These are phyloP conservation scores for Aquilaria sinensis DNA, from an alignment of 345 rosid genomes.

Conservation along the genomic window DNA sequence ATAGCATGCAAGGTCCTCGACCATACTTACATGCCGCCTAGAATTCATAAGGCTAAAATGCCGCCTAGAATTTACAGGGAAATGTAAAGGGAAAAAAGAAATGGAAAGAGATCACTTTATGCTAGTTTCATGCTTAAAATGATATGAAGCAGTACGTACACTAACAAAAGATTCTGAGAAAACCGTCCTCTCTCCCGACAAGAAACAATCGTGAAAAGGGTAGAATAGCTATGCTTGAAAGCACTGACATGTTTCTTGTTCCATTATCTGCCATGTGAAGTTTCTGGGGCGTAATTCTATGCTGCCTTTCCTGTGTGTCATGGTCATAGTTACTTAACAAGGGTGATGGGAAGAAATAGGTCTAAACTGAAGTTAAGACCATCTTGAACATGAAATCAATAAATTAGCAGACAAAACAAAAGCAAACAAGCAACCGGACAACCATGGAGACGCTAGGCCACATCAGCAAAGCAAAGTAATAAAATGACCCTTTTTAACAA, in stretches of 20 bases:
- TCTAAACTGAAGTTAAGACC: neutral
- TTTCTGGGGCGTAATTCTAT: constrained; percentile 59
- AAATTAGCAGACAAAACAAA: neutral
- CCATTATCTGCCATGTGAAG: constrained; percentile 52
- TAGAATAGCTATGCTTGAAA: constrained; percentile 70
- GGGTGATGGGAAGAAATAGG: neutral
- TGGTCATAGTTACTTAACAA: neutral
- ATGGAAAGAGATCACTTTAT: no score
- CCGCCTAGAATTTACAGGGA: no score
- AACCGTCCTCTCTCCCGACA: constrained; percentile 87
- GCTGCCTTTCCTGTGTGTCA: constrained; percentile 54
- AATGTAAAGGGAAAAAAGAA: no score
- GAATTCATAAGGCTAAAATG: no score
- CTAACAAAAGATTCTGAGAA: constrained; percentile 72
- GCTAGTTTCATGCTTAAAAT: no score
- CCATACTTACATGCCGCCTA: no score
- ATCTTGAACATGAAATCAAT: neutral
- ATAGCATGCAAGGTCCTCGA: no score
- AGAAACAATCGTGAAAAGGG: constrained; percentile 74
- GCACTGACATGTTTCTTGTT: constrained; percentile 47
- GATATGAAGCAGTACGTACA: neutral
- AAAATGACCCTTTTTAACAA: no score
- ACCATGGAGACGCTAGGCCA: no score
- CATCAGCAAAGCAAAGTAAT: no score
- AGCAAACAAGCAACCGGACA: neutral